phyloP scores from a whole-genome alignment of 148 eudicot genomes.

The Agrostemma githago region DNA sequence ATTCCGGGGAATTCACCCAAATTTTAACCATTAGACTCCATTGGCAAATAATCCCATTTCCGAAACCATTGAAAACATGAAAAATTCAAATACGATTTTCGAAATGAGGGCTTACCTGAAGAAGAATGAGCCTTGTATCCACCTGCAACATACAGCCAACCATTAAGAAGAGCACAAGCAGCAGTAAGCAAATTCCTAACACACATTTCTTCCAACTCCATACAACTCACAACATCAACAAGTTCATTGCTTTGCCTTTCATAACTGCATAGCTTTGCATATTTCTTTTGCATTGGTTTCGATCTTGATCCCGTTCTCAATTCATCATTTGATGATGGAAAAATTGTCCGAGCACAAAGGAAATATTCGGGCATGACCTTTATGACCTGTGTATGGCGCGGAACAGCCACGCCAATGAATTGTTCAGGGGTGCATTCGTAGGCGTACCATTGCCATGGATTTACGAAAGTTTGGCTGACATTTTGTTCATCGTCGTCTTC shows the following conservation, averaged over 20 bases:
- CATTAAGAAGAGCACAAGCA: not conserved
- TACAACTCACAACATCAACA: not conserved
- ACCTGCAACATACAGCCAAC: constrained; percentile 5
- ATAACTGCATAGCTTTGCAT: not conserved
- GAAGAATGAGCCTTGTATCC: not conserved
- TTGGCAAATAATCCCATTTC: too few species aligned
- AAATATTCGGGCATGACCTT: not conserved
- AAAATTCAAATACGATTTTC: not conserved
- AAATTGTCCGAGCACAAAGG: not conserved
- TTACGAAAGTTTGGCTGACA: not conserved
- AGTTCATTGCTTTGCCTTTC: not conserved
- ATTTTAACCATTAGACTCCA: too few species aligned
- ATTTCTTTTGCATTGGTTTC: not conserved
- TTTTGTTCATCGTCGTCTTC: not conserved
- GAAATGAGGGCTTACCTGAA: not conserved
- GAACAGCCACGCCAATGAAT: not conserved
- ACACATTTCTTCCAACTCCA: not conserved
- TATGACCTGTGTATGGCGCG: not conserved
- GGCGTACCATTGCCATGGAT: not conserved
- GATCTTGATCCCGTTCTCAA: not conserved
- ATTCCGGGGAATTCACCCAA: too few species aligned
- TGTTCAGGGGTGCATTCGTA: not conserved
- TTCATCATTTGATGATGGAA: not conserved
- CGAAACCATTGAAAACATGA: not conserved
- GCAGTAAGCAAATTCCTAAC: not conserved